phyloP scores from a whole-genome alignment of 2,329 filamentous ascomycete genomes.

The Colletotrichum liriopes region DNA sequence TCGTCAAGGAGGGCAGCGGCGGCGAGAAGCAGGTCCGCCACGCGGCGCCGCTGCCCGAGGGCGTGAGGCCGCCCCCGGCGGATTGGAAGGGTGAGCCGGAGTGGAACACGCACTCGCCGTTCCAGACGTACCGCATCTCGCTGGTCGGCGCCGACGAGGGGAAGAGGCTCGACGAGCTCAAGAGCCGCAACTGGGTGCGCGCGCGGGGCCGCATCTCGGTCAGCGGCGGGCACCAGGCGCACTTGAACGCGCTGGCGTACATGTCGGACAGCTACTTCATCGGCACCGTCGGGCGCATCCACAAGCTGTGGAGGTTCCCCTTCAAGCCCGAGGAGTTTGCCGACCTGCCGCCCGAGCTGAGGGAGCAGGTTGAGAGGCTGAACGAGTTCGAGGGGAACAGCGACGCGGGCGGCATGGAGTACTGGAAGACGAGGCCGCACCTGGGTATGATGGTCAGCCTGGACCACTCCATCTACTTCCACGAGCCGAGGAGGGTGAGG shows the following conservation, averaged over 20 bases:
- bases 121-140: conserved; percentile 62
- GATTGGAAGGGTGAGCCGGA: conserved; percentile 60
- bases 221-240: conserved; percentile 82
- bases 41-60: conserved; percentile 71
- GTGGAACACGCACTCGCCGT: conserved; percentile 66
- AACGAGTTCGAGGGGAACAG: conserved; percentile 61
- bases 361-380: conserved; percentile 55
- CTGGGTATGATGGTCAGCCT: conserved; percentile 90
- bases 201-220: conserved; percentile 82
- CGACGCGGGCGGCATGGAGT: conserved; percentile 61
- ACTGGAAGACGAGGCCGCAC: conserved; percentile 67
- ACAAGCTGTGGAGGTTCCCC: conserved; percentile 83
- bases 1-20: conserved; percentile 77
- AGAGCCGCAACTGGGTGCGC: conserved; percentile 76
- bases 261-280: conserved; percentile 96
- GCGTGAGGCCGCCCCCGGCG: conserved; percentile 55
- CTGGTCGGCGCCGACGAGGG: conserved; percentile 63
- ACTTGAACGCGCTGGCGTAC: conserved; percentile 91
- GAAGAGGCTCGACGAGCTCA: conserved; percentile 33
- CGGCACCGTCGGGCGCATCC: conserved; percentile 86
- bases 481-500: conserved; percentile 70
- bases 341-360: conserved; percentile 60
- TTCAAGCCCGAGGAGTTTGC: conserved; percentile 69
- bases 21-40: conserved; percentile 73
- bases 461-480: conserved; percentile 82